Evolutionary conservation across 805 yeast species (phyloP).

Genomic region (Ogataea nonfermentans): DNA sequence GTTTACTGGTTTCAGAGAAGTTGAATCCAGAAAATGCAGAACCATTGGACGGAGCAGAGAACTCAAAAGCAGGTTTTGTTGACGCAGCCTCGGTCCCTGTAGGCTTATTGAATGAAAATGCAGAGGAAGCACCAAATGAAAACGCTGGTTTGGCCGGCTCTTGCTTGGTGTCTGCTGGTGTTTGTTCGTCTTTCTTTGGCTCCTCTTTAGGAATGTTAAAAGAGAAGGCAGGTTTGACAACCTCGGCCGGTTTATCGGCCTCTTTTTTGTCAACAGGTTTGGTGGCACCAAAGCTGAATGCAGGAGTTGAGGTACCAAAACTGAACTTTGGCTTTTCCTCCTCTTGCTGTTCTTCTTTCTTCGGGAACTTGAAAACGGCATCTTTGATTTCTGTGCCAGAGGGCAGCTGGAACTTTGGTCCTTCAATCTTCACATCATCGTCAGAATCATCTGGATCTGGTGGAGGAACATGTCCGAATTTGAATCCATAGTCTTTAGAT

Average conservation of each 20-base stretch:
- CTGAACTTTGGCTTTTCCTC: slow-evolving; percentile 3
- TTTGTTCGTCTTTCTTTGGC: not conserved
- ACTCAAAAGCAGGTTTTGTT: slow-evolving; percentile 30
- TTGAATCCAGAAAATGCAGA: slow-evolving; percentile 18
- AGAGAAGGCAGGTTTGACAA: slow-evolving; percentile 4
- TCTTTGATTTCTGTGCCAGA: slow-evolving; percentile 36
- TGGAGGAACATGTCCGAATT: slow-evolving; percentile 39
- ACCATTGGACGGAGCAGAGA: slow-evolving; percentile 17
- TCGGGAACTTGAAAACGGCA: slow-evolving; percentile 31
- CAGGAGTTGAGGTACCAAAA: slow-evolving; percentile 15
- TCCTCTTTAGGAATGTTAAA: slow-evolving; percentile 2
- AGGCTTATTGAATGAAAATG: slow-evolving; percentile 9
- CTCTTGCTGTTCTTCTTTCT: slow-evolving; percentile 4
- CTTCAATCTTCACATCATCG: slow-evolving; percentile 65
- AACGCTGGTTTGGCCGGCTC: slow-evolving; percentile 24
- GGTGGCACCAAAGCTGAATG: slow-evolving; percentile 17
- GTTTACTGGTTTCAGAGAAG: slow-evolving; percentile 5
- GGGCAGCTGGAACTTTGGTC: slow-evolving; percentile 60
- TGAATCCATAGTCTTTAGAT: slow-evolving; percentile 49
- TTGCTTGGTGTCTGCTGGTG: slow-evolving; percentile 20
- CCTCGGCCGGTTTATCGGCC: slow-evolving; percentile 2
- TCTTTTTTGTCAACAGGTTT: not conserved
- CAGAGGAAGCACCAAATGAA: slow-evolving; percentile 23
- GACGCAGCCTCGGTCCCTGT: slow-evolving; percentile 1
- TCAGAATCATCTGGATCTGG: slow-evolving; percentile 45